phyloP scores from a whole-genome alignment of 805 yeast species.

The Dipodascopsis tothii region DNA sequence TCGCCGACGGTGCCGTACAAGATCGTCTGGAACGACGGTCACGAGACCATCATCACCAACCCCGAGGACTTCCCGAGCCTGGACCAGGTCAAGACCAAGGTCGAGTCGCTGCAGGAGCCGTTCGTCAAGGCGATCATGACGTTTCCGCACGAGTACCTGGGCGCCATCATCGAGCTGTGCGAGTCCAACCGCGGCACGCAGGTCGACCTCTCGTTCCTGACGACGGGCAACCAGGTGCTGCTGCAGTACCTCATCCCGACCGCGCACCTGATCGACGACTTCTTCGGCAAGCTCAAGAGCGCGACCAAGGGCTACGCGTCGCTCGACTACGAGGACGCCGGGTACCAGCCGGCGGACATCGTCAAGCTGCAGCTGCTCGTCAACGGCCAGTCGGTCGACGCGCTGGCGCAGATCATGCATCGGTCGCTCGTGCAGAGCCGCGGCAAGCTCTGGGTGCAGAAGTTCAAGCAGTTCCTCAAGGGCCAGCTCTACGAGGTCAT shows the following conservation, averaged over 20 bases:
- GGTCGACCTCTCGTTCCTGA: slow-evolving; percentile 64
- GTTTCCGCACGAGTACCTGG: slow-evolving; percentile 81
- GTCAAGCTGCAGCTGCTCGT: slow-evolving; percentile 83
- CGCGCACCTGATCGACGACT: slow-evolving; percentile 87
- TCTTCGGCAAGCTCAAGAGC: slow-evolving; percentile 87
- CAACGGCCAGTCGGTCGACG: slow-evolving; percentile 85
- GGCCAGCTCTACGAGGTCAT: slow-evolving; percentile 87
- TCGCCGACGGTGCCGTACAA: slow-evolving; percentile 95
- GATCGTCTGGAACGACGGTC: slow-evolving; percentile 59
- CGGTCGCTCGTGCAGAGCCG: slow-evolving; percentile 60
- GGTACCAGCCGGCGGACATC: slow-evolving; percentile 70
- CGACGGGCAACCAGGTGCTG: slow-evolving; percentile 66
- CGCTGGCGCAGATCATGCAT: slow-evolving; percentile 86
- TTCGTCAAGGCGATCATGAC: slow-evolving; percentile 85
- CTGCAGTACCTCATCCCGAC: slow-evolving; percentile 76
- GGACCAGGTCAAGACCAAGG: slow-evolving; percentile 35
- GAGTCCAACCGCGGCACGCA: slow-evolving; percentile 79
- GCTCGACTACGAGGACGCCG: slow-evolving; percentile 88
- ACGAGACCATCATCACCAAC: slow-evolving; percentile 62
- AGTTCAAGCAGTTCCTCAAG: slow-evolving; percentile 69
- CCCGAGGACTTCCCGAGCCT: slow-evolving; percentile 88
- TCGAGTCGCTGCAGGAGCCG: slow-evolving; percentile 64
- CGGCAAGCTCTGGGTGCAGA: slow-evolving; percentile 76
- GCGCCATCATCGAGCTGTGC: slow-evolving; percentile 78
- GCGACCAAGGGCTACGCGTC: slow-evolving; percentile 89